Percentiles rank a stretch among this genome's conserved stretches.
Evolutionary conservation across 192 early-diverging fungal genomes (phyloP).

Genomic region (Haplosporangium gracile): DNA sequence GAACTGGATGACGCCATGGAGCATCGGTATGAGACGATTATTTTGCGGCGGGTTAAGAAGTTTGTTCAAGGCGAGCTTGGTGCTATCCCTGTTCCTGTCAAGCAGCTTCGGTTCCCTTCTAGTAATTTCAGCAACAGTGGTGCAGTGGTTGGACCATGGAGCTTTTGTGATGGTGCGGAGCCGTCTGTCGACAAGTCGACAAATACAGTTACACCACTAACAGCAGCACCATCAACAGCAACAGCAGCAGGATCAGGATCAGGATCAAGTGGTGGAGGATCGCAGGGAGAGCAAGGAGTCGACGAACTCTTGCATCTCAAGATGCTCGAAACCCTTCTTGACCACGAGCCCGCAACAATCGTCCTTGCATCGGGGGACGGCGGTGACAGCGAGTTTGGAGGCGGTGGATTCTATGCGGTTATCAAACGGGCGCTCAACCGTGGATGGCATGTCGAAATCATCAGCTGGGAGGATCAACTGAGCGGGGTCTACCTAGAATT

Average conservation of each 20-base stretch:
- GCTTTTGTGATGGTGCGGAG: background rate
- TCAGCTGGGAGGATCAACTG: conserved; percentile 62
- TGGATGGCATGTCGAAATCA: conserved; percentile 63
- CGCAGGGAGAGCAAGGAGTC: conserved; percentile 59
- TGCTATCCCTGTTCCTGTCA: conserved; percentile 23
- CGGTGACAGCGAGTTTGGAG: conserved; percentile 60
- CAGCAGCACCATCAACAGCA: background rate
- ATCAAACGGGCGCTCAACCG: conserved; percentile 55
- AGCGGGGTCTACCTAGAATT: conserved; percentile 51
- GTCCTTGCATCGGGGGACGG: conserved; percentile 62
- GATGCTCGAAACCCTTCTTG: conserved; percentile 59
- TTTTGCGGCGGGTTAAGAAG: conserved; percentile 53
- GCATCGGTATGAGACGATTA: conserved; percentile 53
- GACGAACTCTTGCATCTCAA: conserved; percentile 64
- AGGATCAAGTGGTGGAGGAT: background rate
- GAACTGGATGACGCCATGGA: conserved; percentile 49
- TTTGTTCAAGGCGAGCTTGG: conserved; percentile 40
- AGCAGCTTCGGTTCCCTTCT: conserved; percentile 16
- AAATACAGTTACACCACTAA: background rate
- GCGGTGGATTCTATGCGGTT: conserved; percentile 56
- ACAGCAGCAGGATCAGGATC: too few species aligned
- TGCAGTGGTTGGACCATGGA: background rate
- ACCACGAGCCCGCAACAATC: conserved; percentile 57
- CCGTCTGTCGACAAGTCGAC: background rate
- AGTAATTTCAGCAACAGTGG: background rate